These are phyloP conservation scores for Cercospora sp. DNA, from an alignment of 2,329 filamentous ascomycete species.

Conservation along the genomic window DNA sequence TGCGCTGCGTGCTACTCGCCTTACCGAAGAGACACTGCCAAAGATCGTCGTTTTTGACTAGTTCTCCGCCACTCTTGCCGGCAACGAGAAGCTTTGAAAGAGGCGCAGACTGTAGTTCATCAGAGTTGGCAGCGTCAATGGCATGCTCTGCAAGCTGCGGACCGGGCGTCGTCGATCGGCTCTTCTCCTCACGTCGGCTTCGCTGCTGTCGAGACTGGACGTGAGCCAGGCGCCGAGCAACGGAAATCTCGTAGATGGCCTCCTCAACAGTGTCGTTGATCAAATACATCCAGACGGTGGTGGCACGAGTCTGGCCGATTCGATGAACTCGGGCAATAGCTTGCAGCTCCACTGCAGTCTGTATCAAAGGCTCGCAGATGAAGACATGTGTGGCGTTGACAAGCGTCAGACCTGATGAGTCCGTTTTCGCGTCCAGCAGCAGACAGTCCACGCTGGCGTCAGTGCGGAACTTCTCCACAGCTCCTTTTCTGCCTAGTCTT, in stretches of 20 bases:
- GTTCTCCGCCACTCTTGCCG: conserved; percentile 71
- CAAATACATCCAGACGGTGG: conserved; percentile 93
- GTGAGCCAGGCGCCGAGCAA: conserved; percentile 74
- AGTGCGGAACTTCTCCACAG: conserved; percentile 74
- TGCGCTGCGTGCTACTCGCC: conserved; percentile 33
- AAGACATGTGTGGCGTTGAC: conserved; percentile 94
- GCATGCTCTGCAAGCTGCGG: conserved; percentile 51
- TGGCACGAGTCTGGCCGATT: conserved; percentile 84
- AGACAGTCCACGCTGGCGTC: conserved; percentile 78
- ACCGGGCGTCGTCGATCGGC: conserved; percentile 35
- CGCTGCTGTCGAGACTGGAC: conserved; percentile 52
- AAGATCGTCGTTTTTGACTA: conserved; percentile 74
- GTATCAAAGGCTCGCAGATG: conserved; percentile 88
- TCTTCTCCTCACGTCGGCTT: conserved; percentile 32
- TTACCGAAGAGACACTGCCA: conserved; percentile 86
- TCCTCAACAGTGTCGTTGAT: conserved; percentile 90
- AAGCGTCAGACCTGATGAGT: conserved; percentile 85
- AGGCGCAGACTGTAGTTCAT: conserved; percentile 74
- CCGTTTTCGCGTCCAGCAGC: conserved; percentile 82
- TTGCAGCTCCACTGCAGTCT: conserved; percentile 90
- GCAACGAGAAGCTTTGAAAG: conserved; percentile 70
- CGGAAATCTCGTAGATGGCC: conserved; percentile 84
- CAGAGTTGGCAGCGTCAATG: conserved; percentile 80
- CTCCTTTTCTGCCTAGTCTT: conserved; percentile 67
- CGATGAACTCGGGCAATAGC: conserved; percentile 93